A percentile compares a stretch with the other conserved stretches of the same genome.
These are phyloP conservation scores for Hypomontagnella monticulosa DNA, from an alignment of 495 filamentous ascomycete species.

Conservation along the genomic window DNA sequence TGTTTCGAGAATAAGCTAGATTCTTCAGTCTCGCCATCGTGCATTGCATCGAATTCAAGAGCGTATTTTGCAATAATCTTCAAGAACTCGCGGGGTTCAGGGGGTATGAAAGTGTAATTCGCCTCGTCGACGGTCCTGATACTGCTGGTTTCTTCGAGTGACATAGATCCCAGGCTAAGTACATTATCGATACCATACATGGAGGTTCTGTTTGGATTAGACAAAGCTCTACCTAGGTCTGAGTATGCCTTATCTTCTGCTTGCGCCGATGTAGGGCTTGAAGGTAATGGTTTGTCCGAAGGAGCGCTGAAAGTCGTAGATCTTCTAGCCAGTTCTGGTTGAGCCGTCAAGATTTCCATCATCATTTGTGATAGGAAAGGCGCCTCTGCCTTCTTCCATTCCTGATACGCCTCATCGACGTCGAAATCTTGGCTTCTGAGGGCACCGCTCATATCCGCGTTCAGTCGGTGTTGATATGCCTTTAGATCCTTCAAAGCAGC, in stretches of 20 bases:
- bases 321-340: slow-evolving; percentile 82
- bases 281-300: slow-evolving; percentile 58
- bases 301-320: slow-evolving; percentile 43
- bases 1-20: slow-evolving; percentile 80
- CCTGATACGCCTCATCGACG: slow-evolving; percentile 85
- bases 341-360: slow-evolving; percentile 83
- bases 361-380: slow-evolving; percentile 91
- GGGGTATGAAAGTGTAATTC: slow-evolving; percentile 85
- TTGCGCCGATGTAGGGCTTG: slow-evolving; percentile 51
- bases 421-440: slow-evolving; percentile 89
- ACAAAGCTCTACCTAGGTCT: slow-evolving; percentile 66
- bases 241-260: slow-evolving; percentile 62
- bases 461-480: slow-evolving; percentile 87
- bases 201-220: slow-evolving; percentile 45
- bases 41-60: slow-evolving; percentile 67
- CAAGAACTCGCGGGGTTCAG: slow-evolving; percentile 83
- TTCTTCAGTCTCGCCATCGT: slow-evolving; percentile 57
- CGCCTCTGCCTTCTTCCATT: slow-evolving; percentile 86
- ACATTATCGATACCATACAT: slow-evolving; percentile 80
- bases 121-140: slow-evolving; percentile 62
- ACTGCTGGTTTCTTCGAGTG: slow-evolving; percentile 66
- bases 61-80: slow-evolving; percentile 79
- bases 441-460: slow-evolving; percentile 76
- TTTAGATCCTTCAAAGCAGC: slow-evolving; percentile 92
- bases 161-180: slow-evolving; percentile 77